phyloP scores from a whole-genome alignment of 2,329 filamentous ascomycete genomes.

The Setomelanomma holmii region DNA sequence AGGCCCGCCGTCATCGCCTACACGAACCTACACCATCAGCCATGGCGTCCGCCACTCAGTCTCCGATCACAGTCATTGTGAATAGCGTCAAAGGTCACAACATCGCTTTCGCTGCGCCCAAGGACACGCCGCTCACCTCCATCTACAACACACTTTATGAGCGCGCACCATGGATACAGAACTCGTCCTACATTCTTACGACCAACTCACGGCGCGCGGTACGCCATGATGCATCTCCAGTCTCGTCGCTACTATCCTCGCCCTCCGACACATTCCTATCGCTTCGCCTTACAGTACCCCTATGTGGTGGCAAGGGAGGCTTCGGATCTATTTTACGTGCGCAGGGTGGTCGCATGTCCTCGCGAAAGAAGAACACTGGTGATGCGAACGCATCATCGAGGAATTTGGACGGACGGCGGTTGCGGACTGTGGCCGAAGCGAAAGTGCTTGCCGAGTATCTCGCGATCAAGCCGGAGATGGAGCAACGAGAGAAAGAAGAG shows the following conservation, averaged over 20 bases:
- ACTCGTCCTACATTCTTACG: slow-evolving; percentile 75
- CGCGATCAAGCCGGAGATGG: slow-evolving; percentile 96
- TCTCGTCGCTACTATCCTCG: slow-evolving; percentile 68
- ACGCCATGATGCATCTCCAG: slow-evolving; percentile 58
- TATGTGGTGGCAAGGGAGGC: slow-evolving; percentile 94
- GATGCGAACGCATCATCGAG: slow-evolving; percentile 90
- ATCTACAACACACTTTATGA: slow-evolving; percentile 68
- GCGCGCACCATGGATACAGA: slow-evolving; percentile 64
- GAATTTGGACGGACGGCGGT: slow-evolving; percentile 87
- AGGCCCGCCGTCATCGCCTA: neutral
- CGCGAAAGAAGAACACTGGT: slow-evolving; percentile 80
- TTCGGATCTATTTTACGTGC: slow-evolving; percentile 97
- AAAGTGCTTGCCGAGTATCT: slow-evolving; percentile 95
- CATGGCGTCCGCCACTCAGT: slow-evolving; percentile 34
- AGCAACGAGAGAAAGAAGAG: slow-evolving; percentile 88
- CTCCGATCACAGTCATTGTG: slow-evolving; percentile 68
- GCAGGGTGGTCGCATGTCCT: slow-evolving; percentile 97
- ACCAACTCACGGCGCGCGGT: slow-evolving; percentile 81
- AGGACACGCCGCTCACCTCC: slow-evolving; percentile 71
- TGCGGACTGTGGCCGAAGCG: slow-evolving; percentile 92
- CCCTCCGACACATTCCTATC: slow-evolving; percentile 74
- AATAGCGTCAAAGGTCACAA: slow-evolving; percentile 84
- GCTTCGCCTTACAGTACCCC: slow-evolving; percentile 77
- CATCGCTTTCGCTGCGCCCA: slow-evolving; percentile 79
- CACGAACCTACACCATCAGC: neutral